phyloP scores from a whole-genome alignment of 306 rosid genomes.

The Inga laurina region DNA sequence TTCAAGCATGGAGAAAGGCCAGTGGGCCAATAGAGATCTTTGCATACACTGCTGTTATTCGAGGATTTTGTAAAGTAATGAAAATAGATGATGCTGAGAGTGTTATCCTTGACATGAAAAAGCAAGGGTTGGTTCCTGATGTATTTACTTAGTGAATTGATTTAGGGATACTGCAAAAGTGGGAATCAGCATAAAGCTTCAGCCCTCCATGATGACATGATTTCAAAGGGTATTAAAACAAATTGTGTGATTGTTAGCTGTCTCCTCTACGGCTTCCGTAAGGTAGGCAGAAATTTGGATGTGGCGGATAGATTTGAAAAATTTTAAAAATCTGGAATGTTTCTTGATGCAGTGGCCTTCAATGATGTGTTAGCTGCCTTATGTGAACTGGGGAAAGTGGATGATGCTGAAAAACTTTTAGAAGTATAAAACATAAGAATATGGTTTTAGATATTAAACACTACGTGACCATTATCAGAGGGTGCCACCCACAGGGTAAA shows the following conservation, averaged over 20 bases:
- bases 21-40: slow-evolving; percentile 43
- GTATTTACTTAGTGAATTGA: slow-evolving; percentile 46
- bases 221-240: slow-evolving; percentile 60
- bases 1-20: too few relatives aligned
- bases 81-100: slow-evolving; percentile 57
- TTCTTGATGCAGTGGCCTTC: slow-evolving; percentile 63
- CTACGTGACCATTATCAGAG: slow-evolving; percentile 73
- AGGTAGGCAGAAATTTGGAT: slow-evolving; percentile 59
- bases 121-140: slow-evolving; percentile 58
- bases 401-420: slow-evolving; percentile 54
- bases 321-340: slow-evolving; percentile 48
- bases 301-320: slow-evolving; percentile 51
- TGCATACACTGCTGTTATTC: slow-evolving; percentile 59
- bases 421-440: slow-evolving; percentile 58
- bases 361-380: slow-evolving; percentile 64
- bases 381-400: slow-evolving; percentile 63
- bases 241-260: slow-evolving; percentile 62
- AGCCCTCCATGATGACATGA: slow-evolving; percentile 52
- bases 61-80: slow-evolving; percentile 74
- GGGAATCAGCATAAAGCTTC: slow-evolving; percentile 53
- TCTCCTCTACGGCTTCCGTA: slow-evolving; percentile 68
- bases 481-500: slow-evolving; percentile 52
- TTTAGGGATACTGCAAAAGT: slow-evolving; percentile 68
- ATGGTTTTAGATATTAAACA: slow-evolving; percentile 63
- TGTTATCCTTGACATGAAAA: slow-evolving; percentile 63